Conservation (phyloP, 306 rosid genomes). For the Sesbania bispinosa region DNA sequence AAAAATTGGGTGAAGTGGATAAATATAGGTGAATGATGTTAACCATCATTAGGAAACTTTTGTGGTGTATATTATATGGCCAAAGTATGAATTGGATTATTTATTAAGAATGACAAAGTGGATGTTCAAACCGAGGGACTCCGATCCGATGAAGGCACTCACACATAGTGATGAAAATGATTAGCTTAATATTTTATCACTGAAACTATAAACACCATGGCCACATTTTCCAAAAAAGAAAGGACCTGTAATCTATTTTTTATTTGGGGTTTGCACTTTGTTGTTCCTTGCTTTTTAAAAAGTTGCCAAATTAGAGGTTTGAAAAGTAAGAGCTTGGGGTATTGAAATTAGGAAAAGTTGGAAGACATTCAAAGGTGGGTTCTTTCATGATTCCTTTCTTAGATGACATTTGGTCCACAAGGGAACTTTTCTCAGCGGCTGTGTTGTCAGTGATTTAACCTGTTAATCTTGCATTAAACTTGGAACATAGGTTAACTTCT, state of each 20-base stretch:
- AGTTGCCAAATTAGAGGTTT: constrained; percentile 59
- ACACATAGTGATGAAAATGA: constrained; percentile 59
- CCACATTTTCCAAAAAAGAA: constrained; percentile 54
- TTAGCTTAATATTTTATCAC: constrained; percentile 51
- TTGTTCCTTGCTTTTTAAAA: constrained; percentile 65
- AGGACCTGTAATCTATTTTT: constrained; percentile 22
- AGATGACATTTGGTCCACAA: constrained; percentile 40
- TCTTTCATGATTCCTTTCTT: constrained; percentile 51
- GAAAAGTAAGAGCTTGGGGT: constrained; percentile 51
- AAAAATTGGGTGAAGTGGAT: constrained; percentile 27
- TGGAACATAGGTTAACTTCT: constrained; percentile 23
- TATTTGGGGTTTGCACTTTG: constrained; percentile 39
- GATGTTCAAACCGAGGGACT: constrained; percentile 45
- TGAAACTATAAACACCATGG: constrained; percentile 34
- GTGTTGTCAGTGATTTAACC: constrained; percentile 7
- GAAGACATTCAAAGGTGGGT: constrained; percentile 52
- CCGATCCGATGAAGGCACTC: constrained; percentile 49
- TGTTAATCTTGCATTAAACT: constrained; percentile 37
- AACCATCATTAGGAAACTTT: constrained; percentile 30
- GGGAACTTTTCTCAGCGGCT: constrained; percentile 3
- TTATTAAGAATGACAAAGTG: constrained; percentile 29
- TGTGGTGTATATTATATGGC: constrained; percentile 12
- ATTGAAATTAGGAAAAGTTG: constrained; percentile 80
- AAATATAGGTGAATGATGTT: constrained; percentile 27
- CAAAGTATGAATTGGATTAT: neutral